phyloP scores from a whole-genome alignment of 1,139 yeast species.

The Yamadazyma mexicana region DNA sequence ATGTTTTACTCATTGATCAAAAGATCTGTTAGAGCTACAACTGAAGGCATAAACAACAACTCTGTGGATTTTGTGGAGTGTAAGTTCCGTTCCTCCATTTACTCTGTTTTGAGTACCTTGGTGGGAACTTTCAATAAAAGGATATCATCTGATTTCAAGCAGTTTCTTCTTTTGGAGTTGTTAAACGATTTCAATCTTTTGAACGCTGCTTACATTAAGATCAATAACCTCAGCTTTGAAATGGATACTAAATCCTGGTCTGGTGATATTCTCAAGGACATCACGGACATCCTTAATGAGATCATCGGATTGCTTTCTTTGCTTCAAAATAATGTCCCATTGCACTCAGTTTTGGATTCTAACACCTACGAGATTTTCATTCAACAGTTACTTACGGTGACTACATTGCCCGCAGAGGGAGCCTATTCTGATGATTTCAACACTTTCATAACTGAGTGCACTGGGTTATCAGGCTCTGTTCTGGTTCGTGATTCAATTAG shows the following conservation, averaged over 20 bases:
- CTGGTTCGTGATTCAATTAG: conserved; percentile 54
- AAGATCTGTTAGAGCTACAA: conserved; percentile 18
- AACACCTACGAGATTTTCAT: conserved; percentile 18
- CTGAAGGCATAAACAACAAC: conserved; percentile 12
- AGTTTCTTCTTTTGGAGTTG: conserved; percentile 6
- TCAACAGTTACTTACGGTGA: conserved; percentile 22
- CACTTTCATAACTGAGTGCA: conserved; percentile 66
- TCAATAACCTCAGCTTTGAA: conserved; percentile 7
- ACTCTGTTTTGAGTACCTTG: conserved; percentile 28
- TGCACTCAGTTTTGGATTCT: conserved; percentile 9
- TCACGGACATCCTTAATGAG: conserved; percentile 12
- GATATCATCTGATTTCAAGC: conserved; percentile 22
- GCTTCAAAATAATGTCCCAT: conserved; percentile 26
- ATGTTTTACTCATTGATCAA: conserved; percentile 21
- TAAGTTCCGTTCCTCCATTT: conserved; percentile 27
- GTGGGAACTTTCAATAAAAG: conserved; percentile 35
- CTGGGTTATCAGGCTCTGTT: conserved; percentile 56
- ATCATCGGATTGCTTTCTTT: conserved; percentile 10
- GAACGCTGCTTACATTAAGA: conserved; percentile 9
- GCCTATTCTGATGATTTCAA: conserved; percentile 58
- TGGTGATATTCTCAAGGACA: conserved; percentile 10
- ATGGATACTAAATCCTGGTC: conserved; percentile 6
- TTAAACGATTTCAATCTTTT: conserved; percentile 12
- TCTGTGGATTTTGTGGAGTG: conserved; percentile 23
- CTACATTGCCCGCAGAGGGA: conserved; percentile 30